Conservation (phyloP, 2,329 filamentous ascomycete species). For the Colletotrichum magnum region DNA sequence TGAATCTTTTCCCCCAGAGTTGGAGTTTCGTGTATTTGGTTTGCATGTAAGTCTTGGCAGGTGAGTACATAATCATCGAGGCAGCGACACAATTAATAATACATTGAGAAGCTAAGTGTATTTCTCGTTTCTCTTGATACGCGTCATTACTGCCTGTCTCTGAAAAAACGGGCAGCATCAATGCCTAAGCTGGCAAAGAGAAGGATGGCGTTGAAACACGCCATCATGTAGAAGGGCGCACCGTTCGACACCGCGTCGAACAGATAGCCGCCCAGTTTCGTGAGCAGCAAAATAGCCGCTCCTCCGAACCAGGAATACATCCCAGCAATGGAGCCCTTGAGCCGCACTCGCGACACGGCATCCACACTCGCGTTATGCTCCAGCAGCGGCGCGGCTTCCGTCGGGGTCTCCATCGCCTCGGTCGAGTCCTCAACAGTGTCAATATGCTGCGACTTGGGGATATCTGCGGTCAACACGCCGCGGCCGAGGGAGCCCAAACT, state of each 20-base stretch:
- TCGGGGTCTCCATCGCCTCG: slow-evolving; percentile 51
- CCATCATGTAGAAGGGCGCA: slow-evolving; percentile 96
- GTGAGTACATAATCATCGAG: not conserved
- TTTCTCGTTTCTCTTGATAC: not conserved
- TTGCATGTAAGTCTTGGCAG: not conserved
- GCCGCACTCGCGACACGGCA: slow-evolving; percentile 64
- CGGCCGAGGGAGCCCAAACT: slow-evolving; percentile 89
- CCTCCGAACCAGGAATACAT: slow-evolving; percentile 94
- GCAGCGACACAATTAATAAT: not conserved
- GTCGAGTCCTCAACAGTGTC: slow-evolving; percentile 44
- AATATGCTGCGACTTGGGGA: slow-evolving; percentile 48
- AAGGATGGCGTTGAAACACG: slow-evolving; percentile 84
- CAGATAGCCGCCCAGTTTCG: slow-evolving; percentile 88
- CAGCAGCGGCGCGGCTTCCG: slow-evolving; percentile 59
- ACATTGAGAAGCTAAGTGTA: not conserved
- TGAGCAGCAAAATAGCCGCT: slow-evolving; percentile 89
- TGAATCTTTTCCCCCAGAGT: too few species aligned
- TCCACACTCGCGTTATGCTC: slow-evolving; percentile 45
- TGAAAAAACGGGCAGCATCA: slow-evolving; percentile 60
- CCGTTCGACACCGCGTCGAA: slow-evolving; percentile 84
- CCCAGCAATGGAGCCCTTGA: slow-evolving; percentile 95
- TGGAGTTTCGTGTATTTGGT: not conserved
- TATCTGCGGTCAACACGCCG: slow-evolving; percentile 76
- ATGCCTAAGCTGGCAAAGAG: slow-evolving; percentile 69
- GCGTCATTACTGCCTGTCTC: slow-evolving; percentile 28